Evolutionary conservation across 805 yeast genomes (phyloP), one percentile per base, ranked within the genome.

Genomic region (Maudiozyma bulderi): DNA sequence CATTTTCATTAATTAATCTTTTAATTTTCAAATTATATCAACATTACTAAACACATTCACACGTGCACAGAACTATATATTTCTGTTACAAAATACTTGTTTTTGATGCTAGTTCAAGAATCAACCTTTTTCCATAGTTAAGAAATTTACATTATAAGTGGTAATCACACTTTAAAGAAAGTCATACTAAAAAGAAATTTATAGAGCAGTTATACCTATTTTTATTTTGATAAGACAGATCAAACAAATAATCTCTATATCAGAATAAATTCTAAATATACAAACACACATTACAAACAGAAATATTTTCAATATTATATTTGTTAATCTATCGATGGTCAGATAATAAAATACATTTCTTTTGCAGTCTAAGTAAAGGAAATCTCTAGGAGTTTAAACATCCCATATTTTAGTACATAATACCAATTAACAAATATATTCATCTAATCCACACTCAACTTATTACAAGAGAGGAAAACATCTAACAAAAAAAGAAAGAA

Each of bases 331-430:
- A 40, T 33, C 29, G 29, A 40, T 40, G 43, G 33, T 40, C 43
- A 40, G 33, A 28, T 40, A 40, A 40, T 30, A n/a, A 8, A 30
- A 11, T n/a, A 31, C n/a, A 31, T n/a, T 43, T 43, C 45, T 43
- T 43, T 43, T 43, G 38, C 45, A 31, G 31, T 15, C 14, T 43
- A 10, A 43, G 33, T 40, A 40, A 40, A 30, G 43, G 33, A 40
- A 40, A 40, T 28, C 33, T 10, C 11, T 13, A 40, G 33, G 33
- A 29, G 33, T 39, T 39, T 35, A n/a, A 35, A 13, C 38, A 14
- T 7, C 14, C 38, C 15, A 35, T 9, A 35, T n/a, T 35, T 35
- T 35, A n/a, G 38, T 7, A 35, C 8, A n/a, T n/a, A 5, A 15
- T 15, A 38, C 14, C 11, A 38, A 15, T 20, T 8, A 14, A n/a